Base-by-base conservation (phyloP, 768 basidiomycete species). In the Suillus americanus region DNA sequence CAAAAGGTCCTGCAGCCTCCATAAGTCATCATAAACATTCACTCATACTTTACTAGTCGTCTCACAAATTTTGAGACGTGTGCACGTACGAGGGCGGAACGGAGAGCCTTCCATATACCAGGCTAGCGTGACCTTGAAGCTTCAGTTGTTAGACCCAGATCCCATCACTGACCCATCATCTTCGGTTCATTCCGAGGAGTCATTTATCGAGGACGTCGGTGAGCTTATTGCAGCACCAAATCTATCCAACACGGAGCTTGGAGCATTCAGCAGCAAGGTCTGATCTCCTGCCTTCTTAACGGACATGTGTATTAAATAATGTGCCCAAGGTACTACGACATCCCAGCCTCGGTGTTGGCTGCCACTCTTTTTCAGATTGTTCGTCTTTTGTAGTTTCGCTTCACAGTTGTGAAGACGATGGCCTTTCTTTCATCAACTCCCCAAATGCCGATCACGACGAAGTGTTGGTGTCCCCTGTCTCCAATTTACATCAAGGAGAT, bases 181-280 rank as follows among this genome's bases (percentile, higher is more conserved):
- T 28, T 37, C 12, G 25, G 28, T 28, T 59, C 28, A 41, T 41
- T 18, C 16, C 5, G 40, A 59, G 25, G 57, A 59, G 25, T 18
- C 40, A 40, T 20, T 28, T 37, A 30, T 59, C 40, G 57, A 59
- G 28, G 57, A 59, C 10, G 57, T 59, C 7, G 57, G 57, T 30
- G 57, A 59, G 25, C 57, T 59, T 40, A 41, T 59, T 20, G 57
- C 57, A 20, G 57, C 57, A 16, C 57, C 57, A 20, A 59, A 59
- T 41, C 28, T 20, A 28, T 59, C 57, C 28, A 59, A 16, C 16
- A 18, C 12, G 30, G 57, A 59, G 25, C 57, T 59, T 2, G 37
- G 56, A 28, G 38, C 16, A 40, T 40, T 57, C 25, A 28, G 20
- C 57, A 40, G 38, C 38, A 40, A 59, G 57, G 57, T 59, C 40